A percentile compares a stretch with the other conserved stretches of the same genome.
These are phyloP conservation scores for Colletotrichum graminicola DNA, from an alignment of 2,329 filamentous ascomycete genomes.

Conservation along the genomic window DNA sequence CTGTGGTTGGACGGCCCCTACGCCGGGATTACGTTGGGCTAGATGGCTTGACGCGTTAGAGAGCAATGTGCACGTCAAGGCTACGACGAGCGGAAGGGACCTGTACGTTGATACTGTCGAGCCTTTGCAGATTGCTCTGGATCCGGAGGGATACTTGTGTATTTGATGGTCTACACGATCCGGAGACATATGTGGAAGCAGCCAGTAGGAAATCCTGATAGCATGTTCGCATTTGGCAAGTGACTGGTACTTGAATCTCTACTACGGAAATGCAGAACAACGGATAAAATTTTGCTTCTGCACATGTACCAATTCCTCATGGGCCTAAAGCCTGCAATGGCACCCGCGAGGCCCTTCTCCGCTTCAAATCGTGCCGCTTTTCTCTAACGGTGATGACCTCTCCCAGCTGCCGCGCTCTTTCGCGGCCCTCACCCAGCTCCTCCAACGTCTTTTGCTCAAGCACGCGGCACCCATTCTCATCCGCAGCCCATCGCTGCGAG, in stretches of 20 bases:
- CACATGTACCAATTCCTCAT: not conserved
- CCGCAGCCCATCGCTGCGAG: slow-evolving; percentile 56
- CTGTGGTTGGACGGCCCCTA: slow-evolving; percentile 74
- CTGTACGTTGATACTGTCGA: slow-evolving; percentile 68
- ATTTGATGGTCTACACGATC: not conserved
- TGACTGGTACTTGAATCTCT: not conserved
- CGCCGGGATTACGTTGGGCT: slow-evolving; percentile 72
- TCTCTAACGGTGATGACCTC: slow-evolving; percentile 59
- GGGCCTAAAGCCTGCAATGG: slow-evolving; percentile 18
- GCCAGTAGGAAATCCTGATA: not conserved
- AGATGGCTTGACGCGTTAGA: slow-evolving; percentile 80
- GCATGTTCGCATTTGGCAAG: not conserved
- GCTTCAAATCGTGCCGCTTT: slow-evolving; percentile 57
- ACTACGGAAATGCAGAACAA: not conserved
- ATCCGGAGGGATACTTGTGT: slow-evolving; percentile 23
- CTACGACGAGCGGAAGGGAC: slow-evolving; percentile 74
- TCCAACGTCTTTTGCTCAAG: slow-evolving; percentile 63
- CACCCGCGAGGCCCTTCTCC: slow-evolving; percentile 46
- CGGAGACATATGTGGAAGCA: too few relatives aligned
- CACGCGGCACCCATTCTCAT: slow-evolving; percentile 51
- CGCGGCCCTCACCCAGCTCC: slow-evolving; percentile 63
- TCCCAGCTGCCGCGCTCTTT: slow-evolving; percentile 58
- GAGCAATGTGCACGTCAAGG: slow-evolving; percentile 69
- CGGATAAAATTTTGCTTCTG: not conserved
- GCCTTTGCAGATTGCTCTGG: slow-evolving; percentile 54